A percentile compares a stretch with the other conserved stretches of the same genome.
Evolutionary conservation across 140 eudicot genomes (phyloP).

Genomic region (Flaveria floridana): DNA sequence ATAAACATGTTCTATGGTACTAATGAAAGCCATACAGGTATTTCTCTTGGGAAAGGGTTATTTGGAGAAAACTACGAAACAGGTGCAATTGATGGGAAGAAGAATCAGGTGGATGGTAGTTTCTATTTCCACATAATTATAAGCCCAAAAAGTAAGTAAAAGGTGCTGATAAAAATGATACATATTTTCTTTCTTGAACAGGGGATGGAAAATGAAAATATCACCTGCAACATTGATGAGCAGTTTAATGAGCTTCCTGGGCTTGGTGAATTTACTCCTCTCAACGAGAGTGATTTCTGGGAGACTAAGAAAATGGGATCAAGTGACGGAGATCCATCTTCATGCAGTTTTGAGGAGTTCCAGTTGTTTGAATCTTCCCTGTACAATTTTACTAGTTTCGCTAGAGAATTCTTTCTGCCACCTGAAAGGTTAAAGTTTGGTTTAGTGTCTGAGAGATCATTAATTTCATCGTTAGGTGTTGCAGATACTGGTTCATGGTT

Average conservation of each 20-base stretch:
- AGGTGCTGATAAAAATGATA: conserved; percentile 16
- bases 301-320: conserved; percentile 43
- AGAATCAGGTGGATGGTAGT: conserved; percentile 65
- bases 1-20: conserved; percentile 24
- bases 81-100: conserved; percentile 37
- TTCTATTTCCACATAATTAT: conserved; percentile 39
- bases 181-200: conserved; percentile 33
- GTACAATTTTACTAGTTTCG: conserved; percentile 44
- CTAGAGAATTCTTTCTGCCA: conserved; percentile 71
- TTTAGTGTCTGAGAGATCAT: conserved; percentile 56
- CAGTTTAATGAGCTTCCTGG: conserved; percentile 46
- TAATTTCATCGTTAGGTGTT: conserved; percentile 56
- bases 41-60: conserved; percentile 33
- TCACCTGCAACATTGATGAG: conserved; percentile 47
- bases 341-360: conserved; percentile 61
- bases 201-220: conserved; percentile 49
- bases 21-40: conserved; percentile 39
- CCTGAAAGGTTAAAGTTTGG: conserved; percentile 78
- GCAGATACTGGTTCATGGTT: conserved; percentile 61
- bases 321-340: conserved; percentile 31
- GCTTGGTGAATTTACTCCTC: conserved; percentile 46
- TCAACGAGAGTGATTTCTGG: conserved; percentile 42
- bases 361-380: conserved; percentile 54
- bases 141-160: conserved; percentile 17
- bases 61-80: conserved; percentile 42